Evolutionary conservation across 83 land plant genomes (phyloP), one percentile per base, ranked within the genome.

Genomic region (Picea mariana): DNA sequence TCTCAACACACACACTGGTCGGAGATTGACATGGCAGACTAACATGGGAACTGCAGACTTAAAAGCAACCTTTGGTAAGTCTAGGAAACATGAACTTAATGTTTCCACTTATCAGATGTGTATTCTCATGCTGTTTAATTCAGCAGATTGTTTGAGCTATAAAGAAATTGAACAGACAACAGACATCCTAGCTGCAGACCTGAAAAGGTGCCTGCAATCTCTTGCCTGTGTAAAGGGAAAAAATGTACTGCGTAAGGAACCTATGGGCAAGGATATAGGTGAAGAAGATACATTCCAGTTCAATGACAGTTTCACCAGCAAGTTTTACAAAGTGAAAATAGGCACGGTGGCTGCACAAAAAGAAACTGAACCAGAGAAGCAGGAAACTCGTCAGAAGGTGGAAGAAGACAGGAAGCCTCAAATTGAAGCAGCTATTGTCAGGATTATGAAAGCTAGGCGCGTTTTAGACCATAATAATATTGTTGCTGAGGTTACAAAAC

Each of bases 51-150:
- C 97, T 9, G 98, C 98, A 75, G 99, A 95, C 69, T 61, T 97
- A 59, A 95, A 94, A 86, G 99, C 98, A 62, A 90, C 89, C 7
- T 97, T 97, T 85, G 95, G 93, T 49, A 92, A 93, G 71, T 92
- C 95, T 34, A 91, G 94, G 81, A 93, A 89, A 88, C 98, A 97
- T 82, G 99, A 97, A 81, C 86, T 97, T 67, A 94, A 94, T 87
- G 99, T 97, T 12, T 97, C 99, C n/a, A 95, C 98, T 0, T 95
- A 94, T 79, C 98, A 97, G 72, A 95, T 97, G 97, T 95, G 99
- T 82, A 89, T 94, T 26, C 89, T 97, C 7, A 92, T 94, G 96
- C 91, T 97, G 21, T 97, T 97, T 69, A 97, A 97, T 84, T 85
- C 85, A 72, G 81, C 90, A 55, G 97, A 97, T 38, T 75, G 80